phyloP scores from a whole-genome alignment of 2,329 filamentous ascomycete genomes.

The Onygenales sp. region DNA sequence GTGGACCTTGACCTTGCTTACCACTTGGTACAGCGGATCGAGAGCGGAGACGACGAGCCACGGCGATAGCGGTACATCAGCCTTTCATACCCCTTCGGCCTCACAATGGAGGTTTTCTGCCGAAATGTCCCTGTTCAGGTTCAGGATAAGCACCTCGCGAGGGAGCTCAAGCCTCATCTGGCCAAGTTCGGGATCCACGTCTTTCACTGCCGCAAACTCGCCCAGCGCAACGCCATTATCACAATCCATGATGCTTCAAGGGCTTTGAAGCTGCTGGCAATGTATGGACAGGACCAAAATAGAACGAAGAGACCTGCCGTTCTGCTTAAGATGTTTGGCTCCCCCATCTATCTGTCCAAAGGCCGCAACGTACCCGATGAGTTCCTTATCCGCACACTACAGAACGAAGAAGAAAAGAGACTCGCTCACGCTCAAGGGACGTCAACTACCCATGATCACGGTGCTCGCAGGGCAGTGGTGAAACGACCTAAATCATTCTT shows the following conservation, averaged over 20 bases:
- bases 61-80: background rate
- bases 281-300: constrained; percentile 11
- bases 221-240: constrained; percentile 14
- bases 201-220: constrained; percentile 15
- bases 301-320: constrained; percentile 3
- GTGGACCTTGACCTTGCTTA: too few species aligned
- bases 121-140: constrained; percentile 16
- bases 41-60: background rate
- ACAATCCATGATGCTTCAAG: constrained; percentile 15
- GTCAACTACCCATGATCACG: background rate
- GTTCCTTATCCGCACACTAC: constrained; percentile 11
- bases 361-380: constrained; percentile 11
- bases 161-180: constrained; percentile 14
- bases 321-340: constrained; percentile 12
- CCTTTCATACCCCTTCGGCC: background rate
- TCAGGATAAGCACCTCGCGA: constrained; percentile 12
- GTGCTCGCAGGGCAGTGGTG: background rate
- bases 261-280: constrained; percentile 10
- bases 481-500: constrained; percentile 10
- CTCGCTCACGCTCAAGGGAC: background rate
- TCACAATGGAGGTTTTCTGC: constrained; percentile 20
- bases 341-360: constrained; percentile 12
- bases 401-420: constrained; percentile 13
- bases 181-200: constrained; percentile 11
- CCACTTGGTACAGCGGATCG: background rate